These are phyloP conservation scores for Coniferiporia sulphurascens DNA, from an alignment of 1,284 basidiomycete species.

Conservation along the genomic window DNA sequence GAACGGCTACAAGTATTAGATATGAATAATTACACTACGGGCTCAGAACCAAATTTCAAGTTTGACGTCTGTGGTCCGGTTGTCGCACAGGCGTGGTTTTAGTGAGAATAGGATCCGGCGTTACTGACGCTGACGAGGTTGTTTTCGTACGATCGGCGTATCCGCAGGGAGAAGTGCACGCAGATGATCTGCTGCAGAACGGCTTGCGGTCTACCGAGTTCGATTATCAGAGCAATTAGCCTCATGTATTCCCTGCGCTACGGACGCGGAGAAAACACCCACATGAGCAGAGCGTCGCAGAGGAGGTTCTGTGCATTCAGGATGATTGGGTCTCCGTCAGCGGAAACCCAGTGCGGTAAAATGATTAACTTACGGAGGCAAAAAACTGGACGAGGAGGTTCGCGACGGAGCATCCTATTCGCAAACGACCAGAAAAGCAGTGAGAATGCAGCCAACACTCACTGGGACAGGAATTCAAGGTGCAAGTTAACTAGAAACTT, in stretches of 20 bases:
- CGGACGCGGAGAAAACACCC: background rate
- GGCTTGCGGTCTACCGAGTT: constrained; percentile 1
- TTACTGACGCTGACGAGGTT: background rate
- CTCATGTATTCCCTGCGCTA: no score
- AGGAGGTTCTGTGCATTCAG: background rate
- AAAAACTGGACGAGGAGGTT: constrained; percentile 12
- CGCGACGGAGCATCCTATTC: background rate
- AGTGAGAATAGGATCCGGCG: no score
- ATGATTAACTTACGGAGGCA: constrained; percentile 4
- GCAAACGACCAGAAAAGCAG: no score
- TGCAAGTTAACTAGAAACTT: background rate
- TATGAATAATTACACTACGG: no score
- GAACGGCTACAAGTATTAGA: no score
- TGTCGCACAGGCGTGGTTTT: no score
- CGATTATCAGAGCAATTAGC: background rate
- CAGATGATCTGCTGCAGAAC: constrained; percentile 9
- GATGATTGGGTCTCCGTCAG: no score
- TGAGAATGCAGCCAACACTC: no score
- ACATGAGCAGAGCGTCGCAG: constrained; percentile 9
- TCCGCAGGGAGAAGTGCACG: constrained; percentile 4
- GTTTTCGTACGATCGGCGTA: background rate
- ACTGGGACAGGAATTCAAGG: no score
- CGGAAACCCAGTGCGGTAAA: background rate
- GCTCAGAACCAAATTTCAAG: no score
- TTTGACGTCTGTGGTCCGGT: no score